Conservation (phyloP, 352 stramenopile genomes). For the Phytophthora lateralis region DNA sequence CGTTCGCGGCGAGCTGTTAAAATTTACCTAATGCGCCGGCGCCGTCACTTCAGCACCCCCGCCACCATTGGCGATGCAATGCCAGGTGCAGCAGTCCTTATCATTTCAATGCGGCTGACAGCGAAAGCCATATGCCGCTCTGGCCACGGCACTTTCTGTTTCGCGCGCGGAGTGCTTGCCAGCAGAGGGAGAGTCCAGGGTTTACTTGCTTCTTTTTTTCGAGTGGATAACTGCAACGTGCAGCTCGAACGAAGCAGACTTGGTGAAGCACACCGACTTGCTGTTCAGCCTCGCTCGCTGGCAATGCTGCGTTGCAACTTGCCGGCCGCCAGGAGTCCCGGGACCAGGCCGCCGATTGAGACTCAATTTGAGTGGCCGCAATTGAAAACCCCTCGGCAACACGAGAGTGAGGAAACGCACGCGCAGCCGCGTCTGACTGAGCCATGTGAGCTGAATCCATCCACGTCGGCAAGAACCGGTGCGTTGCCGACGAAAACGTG, state of each 20-base stretch:
- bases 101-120: background rate
- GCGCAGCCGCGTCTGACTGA: conserved; percentile 31
- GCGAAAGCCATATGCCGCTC: conserved; percentile 1
- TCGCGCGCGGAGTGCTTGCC: background rate
- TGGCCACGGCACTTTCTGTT: conserved; percentile 21
- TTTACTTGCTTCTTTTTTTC: conserved; percentile 35
- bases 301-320: background rate
- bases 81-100: background rate
- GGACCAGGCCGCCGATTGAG: conserved; percentile 16
- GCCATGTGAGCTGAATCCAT: conserved; percentile 40
- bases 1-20: conserved; percentile 10
- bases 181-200: conserved; percentile 15
- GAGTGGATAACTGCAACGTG: conserved; percentile 18
- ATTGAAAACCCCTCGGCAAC: conserved; percentile 23
- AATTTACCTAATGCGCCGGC: background rate
- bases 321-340: background rate
- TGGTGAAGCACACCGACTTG: background rate
- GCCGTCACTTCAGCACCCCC: background rate
- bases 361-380: conserved; percentile 27
- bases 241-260: background rate
- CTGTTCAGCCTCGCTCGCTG: background rate
- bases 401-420: conserved; percentile 13
- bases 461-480: conserved; percentile 31
- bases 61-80: background rate
- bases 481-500: conserved; percentile 29